phyloP scores from a whole-genome alignment of 768 basidiomycete genomes.

The Coprinellus micaceus region DNA sequence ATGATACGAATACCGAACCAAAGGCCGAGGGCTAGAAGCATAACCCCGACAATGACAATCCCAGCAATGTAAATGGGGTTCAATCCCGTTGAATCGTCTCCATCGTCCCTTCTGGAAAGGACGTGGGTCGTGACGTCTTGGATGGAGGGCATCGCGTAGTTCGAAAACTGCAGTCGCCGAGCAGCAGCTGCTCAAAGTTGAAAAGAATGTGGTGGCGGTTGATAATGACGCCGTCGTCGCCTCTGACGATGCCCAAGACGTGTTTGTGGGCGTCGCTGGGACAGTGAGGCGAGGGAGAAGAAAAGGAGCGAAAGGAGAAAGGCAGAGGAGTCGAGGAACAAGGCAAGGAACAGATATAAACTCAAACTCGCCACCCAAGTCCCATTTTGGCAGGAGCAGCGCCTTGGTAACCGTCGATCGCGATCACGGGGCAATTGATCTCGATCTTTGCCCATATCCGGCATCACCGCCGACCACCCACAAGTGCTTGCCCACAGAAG shows the following conservation, averaged over 20 bases:
- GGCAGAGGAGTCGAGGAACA: not conserved
- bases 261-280: not conserved
- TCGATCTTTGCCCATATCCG: too few relatives aligned
- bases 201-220: constrained; percentile 1
- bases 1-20: constrained; percentile 43
- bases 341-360: not conserved
- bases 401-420: not conserved
- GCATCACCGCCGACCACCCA: too few relatives aligned
- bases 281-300: not conserved
- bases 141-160: constrained; percentile 5
- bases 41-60: constrained; percentile 42
- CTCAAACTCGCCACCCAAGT: too few relatives aligned
- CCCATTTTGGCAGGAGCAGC: not conserved
- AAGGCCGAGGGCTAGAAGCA: constrained; percentile 32
- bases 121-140: not conserved
- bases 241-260: not conserved
- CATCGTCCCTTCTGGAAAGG: not conserved
- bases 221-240: not conserved
- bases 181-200: not conserved
- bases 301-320: not conserved
- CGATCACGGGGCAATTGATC: too few relatives aligned
- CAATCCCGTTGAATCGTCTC: constrained; percentile 2
- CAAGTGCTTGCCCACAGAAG: too few relatives aligned
- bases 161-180: not conserved
- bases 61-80: constrained; percentile 44